These are phyloP conservation scores for Drosera spatulata DNA, from an alignment of 179 eudicot genomes.

Conservation along the genomic window DNA sequence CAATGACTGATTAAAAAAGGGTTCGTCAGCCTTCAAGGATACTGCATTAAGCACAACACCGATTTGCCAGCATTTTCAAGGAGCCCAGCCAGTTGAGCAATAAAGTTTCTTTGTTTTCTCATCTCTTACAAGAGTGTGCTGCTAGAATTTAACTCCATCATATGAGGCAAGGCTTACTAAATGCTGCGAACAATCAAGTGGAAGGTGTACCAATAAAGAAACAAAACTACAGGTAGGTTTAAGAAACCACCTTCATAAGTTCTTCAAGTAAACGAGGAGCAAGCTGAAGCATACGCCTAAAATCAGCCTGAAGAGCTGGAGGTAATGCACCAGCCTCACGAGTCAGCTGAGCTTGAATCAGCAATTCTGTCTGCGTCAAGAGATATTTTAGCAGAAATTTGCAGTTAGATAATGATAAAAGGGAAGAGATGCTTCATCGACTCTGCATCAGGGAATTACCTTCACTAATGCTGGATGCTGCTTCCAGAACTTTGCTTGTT, in stretches of 20 bases:
- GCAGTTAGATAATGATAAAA: background rate
- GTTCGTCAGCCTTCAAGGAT: no score
- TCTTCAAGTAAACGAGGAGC: constrained; percentile 73
- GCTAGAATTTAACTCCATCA: background rate
- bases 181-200: no score
- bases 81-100: background rate
- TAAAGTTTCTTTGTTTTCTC: background rate
- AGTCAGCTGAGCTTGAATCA: constrained; percentile 59
- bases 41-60: no score
- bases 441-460: constrained; percentile 19
- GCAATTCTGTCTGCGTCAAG: constrained; percentile 42
- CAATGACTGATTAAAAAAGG: no score
- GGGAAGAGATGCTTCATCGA: background rate
- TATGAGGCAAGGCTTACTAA: no score
- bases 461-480: constrained; percentile 69
- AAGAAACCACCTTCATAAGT: constrained; percentile 39
- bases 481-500: constrained; percentile 80
- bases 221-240: background rate
- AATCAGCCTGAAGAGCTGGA: constrained; percentile 46
- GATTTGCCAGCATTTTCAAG: background rate
- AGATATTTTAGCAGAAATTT: background rate
- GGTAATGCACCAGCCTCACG: constrained; percentile 42
- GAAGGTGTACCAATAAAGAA: background rate
- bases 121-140: background rate
- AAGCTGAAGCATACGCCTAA: constrained; percentile 50